Percentiles rank a stretch among this genome's conserved stretches.
phyloP scores from a whole-genome alignment of 306 rosid genomes.

The Canavalia gladiata region DNA sequence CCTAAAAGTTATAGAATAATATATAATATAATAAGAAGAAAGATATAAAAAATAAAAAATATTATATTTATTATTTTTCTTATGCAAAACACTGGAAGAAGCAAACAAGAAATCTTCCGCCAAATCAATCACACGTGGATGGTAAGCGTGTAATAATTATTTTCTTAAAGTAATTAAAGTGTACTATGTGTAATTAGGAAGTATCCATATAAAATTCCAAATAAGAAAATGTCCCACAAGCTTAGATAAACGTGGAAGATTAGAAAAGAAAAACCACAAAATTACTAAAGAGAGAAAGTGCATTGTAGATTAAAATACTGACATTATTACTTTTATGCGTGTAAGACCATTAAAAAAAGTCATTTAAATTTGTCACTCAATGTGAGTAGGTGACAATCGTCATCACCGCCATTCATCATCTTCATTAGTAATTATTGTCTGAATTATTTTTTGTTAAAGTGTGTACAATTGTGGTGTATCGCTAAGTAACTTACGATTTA shows the following conservation, averaged over 20 bases:
- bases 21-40: too few species aligned
- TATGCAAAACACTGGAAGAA: background rate
- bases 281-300: background rate
- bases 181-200: constrained; percentile 30
- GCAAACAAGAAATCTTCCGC: background rate
- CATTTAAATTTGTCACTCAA: constrained; percentile 24
- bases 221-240: background rate
- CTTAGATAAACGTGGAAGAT: background rate
- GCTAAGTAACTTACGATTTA: too few species aligned
- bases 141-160: constrained; percentile 11
- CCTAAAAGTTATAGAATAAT: too few species aligned
- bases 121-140: constrained; percentile 1
- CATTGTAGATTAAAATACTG: background rate
- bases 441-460: too few species aligned
- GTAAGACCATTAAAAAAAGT: background rate
- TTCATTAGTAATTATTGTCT: background rate
- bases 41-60: too few species aligned
- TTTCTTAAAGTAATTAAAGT: background rate
- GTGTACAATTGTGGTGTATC: too few species aligned
- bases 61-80: too few species aligned
- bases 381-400: background rate
- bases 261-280: background rate
- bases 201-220: constrained; percentile 13
- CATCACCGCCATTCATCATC: background rate
- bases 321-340: constrained; percentile 22